Base-by-base conservation (phyloP, 768 basidiomycete genomes). In the Naganishia onofrii region DNA sequence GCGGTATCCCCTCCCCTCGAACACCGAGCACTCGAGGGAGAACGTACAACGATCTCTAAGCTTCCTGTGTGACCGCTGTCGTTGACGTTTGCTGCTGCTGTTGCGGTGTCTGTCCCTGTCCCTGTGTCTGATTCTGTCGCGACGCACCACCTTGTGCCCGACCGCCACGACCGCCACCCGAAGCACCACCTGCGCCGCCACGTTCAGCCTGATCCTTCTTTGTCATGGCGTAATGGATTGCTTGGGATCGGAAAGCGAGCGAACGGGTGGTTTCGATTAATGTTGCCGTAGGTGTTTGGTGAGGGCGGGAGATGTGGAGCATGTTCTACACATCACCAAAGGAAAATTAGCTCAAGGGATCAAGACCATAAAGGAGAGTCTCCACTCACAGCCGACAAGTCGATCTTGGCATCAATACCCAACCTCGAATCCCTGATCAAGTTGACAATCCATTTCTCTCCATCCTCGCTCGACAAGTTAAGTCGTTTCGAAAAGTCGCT, bases 391-490 rank as follows among this genome's bases (percentile, higher is more conserved):
- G 95, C 93, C 82, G 94, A 93, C 31, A 98, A 85, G 81, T 98
- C 95, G 71, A 98, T 97, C 84, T 95, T 96, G 64, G 95, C 95
- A 75, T 98, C 95, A 0, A 91, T 89, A 17, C 92, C 92, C 90
- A 95, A 92, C 55, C 93, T 87, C 7, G 94, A 95, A 82, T 98
- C 96, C 38, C 96, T 88, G 76, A 98, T 96, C 71, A 98, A 89
- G 84, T 98, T 97, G 76, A 98, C 96, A 72, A 98, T 95, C 95
- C 95, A 99, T 77, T 95, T 95, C 80, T 99, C 96, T 63, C 95
- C 96, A 78, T 98, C 96, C 73, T 93, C 93, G 51, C 85, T 87
- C n/a, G 90, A 89, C 57, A 98, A 86, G 81, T 97, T 97, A 17
- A 98, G 85, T 10, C 95, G 88, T 76, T 92, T 89, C 10, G 94